Percentiles rank a stretch among this genome's conserved stretches.
Conservation (phyloP, 2,329 filamentous ascomycete species). For the Cladosporium sp. region DNA sequence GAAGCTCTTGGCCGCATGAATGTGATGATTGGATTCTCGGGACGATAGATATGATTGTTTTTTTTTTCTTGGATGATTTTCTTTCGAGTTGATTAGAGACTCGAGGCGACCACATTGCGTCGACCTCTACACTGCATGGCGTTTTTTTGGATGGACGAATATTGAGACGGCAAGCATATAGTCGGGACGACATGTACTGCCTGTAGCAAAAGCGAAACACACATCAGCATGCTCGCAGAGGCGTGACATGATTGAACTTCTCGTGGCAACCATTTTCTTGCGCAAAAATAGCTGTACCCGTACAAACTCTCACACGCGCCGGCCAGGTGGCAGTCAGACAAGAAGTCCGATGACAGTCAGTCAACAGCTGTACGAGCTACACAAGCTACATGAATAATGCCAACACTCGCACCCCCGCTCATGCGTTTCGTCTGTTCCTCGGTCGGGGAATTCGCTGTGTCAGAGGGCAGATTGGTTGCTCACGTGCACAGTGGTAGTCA, state of each 20-base stretch:
- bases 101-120: background rate
- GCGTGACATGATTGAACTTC: background rate
- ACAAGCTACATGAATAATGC: constrained; percentile 16
- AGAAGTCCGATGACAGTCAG: background rate
- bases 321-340: constrained; percentile 3
- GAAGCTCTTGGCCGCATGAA: constrained; percentile 38
- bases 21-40: background rate
- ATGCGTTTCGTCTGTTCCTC: background rate
- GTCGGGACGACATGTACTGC: background rate
- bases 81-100: background rate
- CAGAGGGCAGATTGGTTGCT: background rate
- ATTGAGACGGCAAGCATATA: background rate
- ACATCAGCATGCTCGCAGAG: background rate
- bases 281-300: background rate
- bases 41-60: constrained; percentile 13
- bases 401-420: constrained; percentile 8
- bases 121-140: constrained; percentile 14
- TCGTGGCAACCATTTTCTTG: background rate
- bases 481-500: background rate
- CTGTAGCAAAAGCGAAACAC: constrained; percentile 6
- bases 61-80: background rate
- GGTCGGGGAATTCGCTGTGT: background rate
- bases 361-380: background rate
- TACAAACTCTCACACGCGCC: background rate
- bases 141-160: background rate